Conservation (phyloP, 352 stramenopile genomes). For the Pythium aphanidermatum region DNA sequence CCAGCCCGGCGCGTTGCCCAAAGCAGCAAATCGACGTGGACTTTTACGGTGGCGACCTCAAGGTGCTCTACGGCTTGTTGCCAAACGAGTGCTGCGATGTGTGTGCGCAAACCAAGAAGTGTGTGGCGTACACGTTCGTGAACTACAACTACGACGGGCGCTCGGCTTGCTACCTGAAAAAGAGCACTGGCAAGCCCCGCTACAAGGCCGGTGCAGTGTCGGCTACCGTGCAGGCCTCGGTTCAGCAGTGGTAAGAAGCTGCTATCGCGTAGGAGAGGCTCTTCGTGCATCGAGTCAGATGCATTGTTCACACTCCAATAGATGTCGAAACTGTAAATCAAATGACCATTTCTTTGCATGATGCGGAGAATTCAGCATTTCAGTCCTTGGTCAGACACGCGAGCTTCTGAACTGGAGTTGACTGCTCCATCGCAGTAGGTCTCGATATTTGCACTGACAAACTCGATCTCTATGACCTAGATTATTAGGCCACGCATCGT, state of each 20-base stretch:
- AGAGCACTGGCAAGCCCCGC: conserved; percentile 19
- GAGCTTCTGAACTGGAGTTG: no score
- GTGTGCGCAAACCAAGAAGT: conserved; percentile 26
- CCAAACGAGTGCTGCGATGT: conserved; percentile 39
- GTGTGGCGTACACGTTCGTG: conserved; percentile 47
- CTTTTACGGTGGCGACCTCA: conserved; percentile 46
- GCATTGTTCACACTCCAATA: no score
- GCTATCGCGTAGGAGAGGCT: no score
- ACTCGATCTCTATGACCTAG: no score
- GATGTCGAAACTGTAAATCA: no score
- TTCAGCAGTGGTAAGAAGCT: conserved; percentile 4
- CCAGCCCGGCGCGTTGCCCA: conserved; percentile 25
- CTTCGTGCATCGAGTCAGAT: no score
- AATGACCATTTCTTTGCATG: no score
- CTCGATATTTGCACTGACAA: no score
- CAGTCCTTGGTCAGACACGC: no score
- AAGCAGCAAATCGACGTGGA: conserved; percentile 31
- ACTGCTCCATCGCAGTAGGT: no score
- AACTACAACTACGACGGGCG: conserved; percentile 38
- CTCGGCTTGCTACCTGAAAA: conserved; percentile 55
- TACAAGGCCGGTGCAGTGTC: conserved; percentile 30
- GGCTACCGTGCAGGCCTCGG: background rate
- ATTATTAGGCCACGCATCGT: no score
- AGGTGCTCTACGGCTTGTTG: conserved; percentile 25
- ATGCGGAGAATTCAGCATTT: no score